These are phyloP conservation scores for Penicillium manginii DNA, from an alignment of 495 filamentous ascomycete genomes.

Conservation along the genomic window DNA sequence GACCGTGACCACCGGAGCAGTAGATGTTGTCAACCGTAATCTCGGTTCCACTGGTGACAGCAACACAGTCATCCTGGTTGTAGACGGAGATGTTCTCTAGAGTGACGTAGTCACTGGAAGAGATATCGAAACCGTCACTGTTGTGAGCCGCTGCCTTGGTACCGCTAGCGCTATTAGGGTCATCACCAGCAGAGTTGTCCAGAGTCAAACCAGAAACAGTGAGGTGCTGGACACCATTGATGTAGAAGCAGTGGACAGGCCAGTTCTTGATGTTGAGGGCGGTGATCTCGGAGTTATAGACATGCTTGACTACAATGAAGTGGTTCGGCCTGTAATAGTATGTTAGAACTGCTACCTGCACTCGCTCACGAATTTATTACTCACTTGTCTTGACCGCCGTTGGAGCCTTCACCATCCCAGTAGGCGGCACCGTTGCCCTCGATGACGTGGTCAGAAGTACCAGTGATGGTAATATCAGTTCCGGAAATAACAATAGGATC, in stretches of 20 bases:
- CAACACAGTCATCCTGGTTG: slow-evolving; percentile 70
- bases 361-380: not conserved
- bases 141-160: slow-evolving; percentile 56
- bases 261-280: slow-evolving; percentile 55
- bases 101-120: slow-evolving; percentile 43
- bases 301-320: slow-evolving; percentile 49
- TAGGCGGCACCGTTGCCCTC: slow-evolving; percentile 50
- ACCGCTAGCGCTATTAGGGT: slow-evolving; percentile 35
- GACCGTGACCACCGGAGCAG: slow-evolving; percentile 51
- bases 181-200: slow-evolving; percentile 62
- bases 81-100: slow-evolving; percentile 59
- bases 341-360: slow-evolving; percentile 4
- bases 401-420: slow-evolving; percentile 55
- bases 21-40: slow-evolving; percentile 25
- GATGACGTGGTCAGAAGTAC: slow-evolving; percentile 41
- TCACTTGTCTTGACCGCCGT: slow-evolving; percentile 46
- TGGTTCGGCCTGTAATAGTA: slow-evolving; percentile 41
- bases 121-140: slow-evolving; percentile 68
- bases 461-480: slow-evolving; percentile 44
- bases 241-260: slow-evolving; percentile 63
- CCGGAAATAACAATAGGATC: slow-evolving; percentile 46
- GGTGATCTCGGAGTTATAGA: slow-evolving; percentile 46
- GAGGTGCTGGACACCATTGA: slow-evolving; percentile 50
- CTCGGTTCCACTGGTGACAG: slow-evolving; percentile 44
- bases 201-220: slow-evolving; percentile 57